These are phyloP conservation scores for Rhizoctonia solani DNA, from an alignment of 1,284 basidiomycete genomes.

Conservation along the genomic window DNA sequence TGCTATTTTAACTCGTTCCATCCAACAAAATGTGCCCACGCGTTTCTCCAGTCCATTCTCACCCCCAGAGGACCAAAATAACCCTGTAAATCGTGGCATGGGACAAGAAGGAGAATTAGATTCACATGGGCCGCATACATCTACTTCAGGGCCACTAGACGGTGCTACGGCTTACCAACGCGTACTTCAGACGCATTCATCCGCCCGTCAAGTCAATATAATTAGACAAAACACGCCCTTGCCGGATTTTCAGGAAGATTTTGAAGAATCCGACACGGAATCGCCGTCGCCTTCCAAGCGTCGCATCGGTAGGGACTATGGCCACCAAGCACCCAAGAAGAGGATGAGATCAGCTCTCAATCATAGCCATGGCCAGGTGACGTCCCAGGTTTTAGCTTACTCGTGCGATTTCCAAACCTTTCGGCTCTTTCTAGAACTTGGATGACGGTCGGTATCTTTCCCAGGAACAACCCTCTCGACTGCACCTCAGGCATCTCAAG, in stretches of 20 bases:
- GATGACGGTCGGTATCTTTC: background rate
- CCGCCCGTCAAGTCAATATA: background rate
- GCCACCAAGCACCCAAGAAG: background rate
- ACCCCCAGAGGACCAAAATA: background rate
- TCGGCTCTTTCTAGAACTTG: background rate
- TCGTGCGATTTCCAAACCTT: background rate
- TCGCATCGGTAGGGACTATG: conserved; percentile 3
- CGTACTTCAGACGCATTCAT: background rate
- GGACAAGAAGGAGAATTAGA: background rate
- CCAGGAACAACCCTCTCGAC: background rate
- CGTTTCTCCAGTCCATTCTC: conserved; percentile 10
- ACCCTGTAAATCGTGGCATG: background rate
- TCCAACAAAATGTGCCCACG: background rate
- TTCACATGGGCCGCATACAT: conserved; percentile 10
- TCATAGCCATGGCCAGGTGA: background rate
- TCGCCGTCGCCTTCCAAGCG: conserved; percentile 19
- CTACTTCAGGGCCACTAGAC: background rate
- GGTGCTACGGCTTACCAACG: background rate
- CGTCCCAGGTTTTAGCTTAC: background rate
- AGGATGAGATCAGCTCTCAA: background rate
- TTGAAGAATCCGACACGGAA: background rate
- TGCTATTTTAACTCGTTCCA: background rate
- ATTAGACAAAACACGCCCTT: background rate
- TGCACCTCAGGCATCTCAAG: background rate
- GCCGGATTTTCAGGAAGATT: background rate